Percentiles rank a stretch among this genome's conserved stretches.
These are phyloP conservation scores for Inga laurina DNA, from an alignment of 306 rosid species.

Conservation along the genomic window DNA sequence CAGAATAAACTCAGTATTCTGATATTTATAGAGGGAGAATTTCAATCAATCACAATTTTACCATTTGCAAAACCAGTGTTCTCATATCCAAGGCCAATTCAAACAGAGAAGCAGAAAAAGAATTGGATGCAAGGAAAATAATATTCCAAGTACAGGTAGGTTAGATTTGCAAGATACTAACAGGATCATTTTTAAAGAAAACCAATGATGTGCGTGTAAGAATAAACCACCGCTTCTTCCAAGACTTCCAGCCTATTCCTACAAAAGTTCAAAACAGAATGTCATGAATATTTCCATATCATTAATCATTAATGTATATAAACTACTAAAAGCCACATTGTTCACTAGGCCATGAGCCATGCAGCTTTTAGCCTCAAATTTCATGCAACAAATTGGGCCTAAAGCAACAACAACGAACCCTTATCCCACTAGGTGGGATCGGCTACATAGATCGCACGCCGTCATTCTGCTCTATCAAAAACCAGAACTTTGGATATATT, in stretches of 20 bases:
- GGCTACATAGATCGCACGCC: too few species aligned
- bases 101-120: slow-evolving; percentile 1
- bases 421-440: too few species aligned
- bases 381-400: neutral
- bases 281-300: slow-evolving; percentile 15
- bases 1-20: slow-evolving; percentile 15
- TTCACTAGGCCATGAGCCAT: neutral
- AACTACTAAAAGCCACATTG: neutral
- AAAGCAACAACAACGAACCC: neutral
- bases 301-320: neutral
- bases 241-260: slow-evolving; percentile 99
- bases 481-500: too few species aligned
- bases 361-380: neutral
- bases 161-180: slow-evolving; percentile 52
- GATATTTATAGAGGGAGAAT: slow-evolving; percentile 1
- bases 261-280: slow-evolving; percentile 40
- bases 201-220: slow-evolving; percentile 93
- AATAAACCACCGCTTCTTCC: slow-evolving; percentile 99
- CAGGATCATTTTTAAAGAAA: slow-evolving; percentile 96
- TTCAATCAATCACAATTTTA: slow-evolving; percentile 18
- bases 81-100: slow-evolving; percentile 6
- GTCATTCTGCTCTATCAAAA: too few species aligned
- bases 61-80: neutral
- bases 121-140: slow-evolving; percentile 7
- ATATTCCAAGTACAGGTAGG: neutral